Conservation (phyloP, 768 basidiomycete species). For the Lactarius tabidus region DNA sequence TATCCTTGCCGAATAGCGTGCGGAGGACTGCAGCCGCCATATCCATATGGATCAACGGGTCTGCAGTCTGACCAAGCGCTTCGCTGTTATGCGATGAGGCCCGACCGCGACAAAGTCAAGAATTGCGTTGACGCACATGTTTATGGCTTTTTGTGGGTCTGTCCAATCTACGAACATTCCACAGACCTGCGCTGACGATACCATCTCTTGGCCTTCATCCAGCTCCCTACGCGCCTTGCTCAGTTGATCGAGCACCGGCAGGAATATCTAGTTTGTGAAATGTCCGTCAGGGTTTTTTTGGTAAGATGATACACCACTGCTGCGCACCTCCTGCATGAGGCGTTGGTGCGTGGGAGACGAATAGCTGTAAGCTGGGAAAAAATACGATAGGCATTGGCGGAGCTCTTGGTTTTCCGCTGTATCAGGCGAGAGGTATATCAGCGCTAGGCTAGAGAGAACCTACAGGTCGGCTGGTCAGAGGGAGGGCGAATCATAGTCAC, state of each 20-base stretch:
- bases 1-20: conserved; percentile 44
- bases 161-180: conserved; percentile 88
- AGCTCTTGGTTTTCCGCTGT: conserved; percentile 79
- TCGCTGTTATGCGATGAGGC: conserved; percentile 34
- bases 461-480: conserved; percentile 25
- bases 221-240: conserved; percentile 54
- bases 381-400: conserved; percentile 81
- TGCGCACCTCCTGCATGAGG: conserved; percentile 60
- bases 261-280: conserved; percentile 54
- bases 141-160: conserved; percentile 69
- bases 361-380: conserved; percentile 83
- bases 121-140: conserved; percentile 40
- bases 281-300: neutral
- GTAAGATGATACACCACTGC: conserved; percentile 9
- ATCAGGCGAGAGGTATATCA: conserved; percentile 73
- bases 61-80: conserved; percentile 37
- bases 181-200: conserved; percentile 66
- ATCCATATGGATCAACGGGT: conserved; percentile 50
- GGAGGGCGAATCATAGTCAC: neutral
- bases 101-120: neutral
- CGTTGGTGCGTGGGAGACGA: conserved; percentile 72
- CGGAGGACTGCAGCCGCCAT: conserved; percentile 51
- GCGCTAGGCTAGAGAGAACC: conserved; percentile 47
- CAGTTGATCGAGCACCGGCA: conserved; percentile 62
- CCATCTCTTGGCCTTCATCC: conserved; percentile 72